Conservation (phyloP, 1,139 yeast genomes). For the Suhomyces coccinellae region DNA sequence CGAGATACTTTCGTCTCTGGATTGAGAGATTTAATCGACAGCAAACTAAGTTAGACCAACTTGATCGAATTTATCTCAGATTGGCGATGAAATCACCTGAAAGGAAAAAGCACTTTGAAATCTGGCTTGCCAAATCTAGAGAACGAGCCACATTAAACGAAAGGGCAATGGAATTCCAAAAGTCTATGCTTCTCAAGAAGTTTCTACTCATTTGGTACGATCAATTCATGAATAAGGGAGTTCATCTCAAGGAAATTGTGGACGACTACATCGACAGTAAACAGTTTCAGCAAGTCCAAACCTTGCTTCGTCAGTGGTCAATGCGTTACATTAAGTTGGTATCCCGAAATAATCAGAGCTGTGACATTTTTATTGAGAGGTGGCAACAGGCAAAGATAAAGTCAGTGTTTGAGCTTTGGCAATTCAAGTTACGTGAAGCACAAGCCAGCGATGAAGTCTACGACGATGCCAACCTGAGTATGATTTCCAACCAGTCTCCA, state of each 20-base stretch:
- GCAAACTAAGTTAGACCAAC: slow-evolving; percentile 12
- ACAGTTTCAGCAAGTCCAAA: slow-evolving; percentile 29
- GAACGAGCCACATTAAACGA: slow-evolving; percentile 9
- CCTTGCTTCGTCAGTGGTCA: slow-evolving; percentile 38
- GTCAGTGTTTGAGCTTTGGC: slow-evolving; percentile 42
- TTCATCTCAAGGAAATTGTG: slow-evolving; percentile 28
- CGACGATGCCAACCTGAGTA: slow-evolving; percentile 23
- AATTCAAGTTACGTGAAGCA: slow-evolving; percentile 17
- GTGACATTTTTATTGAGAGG: slow-evolving; percentile 35
- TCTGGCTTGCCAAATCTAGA: slow-evolving; percentile 20
- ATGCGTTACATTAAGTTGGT: slow-evolving; percentile 37
- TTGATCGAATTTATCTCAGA: slow-evolving; percentile 17
- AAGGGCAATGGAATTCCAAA: slow-evolving; percentile 24
- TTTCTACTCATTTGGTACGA: slow-evolving; percentile 38
- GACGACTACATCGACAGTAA: slow-evolving; percentile 32
- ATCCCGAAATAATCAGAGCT: slow-evolving; percentile 37
- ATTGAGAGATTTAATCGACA: slow-evolving; percentile 20
- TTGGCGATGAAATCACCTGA: slow-evolving; percentile 15
- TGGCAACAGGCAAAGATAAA: slow-evolving; percentile 33
- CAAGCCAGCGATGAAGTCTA: slow-evolving; percentile 12
- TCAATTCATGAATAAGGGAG: slow-evolving; percentile 24
- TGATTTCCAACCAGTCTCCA: slow-evolving; percentile 36
- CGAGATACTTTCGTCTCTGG: slow-evolving; percentile 25
- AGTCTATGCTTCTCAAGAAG: slow-evolving; percentile 28
- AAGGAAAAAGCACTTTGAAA: slow-evolving; percentile 12